phyloP scores from a whole-genome alignment of 257 asterid genomes.

The Fraxinus cuspidata region DNA sequence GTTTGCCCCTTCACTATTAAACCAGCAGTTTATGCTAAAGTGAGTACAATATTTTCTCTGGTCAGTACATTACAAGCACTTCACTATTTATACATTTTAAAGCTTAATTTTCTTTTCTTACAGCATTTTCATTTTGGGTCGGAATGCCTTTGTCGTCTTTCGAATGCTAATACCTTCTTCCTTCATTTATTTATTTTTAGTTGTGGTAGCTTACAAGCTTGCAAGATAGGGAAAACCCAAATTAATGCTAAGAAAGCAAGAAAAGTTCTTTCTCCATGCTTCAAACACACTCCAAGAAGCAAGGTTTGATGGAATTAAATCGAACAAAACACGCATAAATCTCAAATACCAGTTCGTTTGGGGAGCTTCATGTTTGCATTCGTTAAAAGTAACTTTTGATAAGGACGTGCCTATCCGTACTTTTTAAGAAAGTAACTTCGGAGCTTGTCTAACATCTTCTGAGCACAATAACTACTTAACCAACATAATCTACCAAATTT shows the following conservation, averaged over 20 bases:
- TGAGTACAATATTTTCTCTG: neutral
- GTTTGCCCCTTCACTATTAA: neutral
- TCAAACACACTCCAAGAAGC: neutral
- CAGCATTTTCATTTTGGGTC: neutral
- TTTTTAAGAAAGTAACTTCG: neutral
- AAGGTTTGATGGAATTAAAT: slow-evolving; percentile 1
- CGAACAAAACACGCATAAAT: neutral
- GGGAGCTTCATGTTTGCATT: neutral
- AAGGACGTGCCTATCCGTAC: neutral
- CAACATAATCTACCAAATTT: neutral
- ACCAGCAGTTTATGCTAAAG: neutral
- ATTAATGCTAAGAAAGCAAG: neutral
- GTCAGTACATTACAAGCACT: neutral
- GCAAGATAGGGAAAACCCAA: neutral
- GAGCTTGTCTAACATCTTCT: neutral
- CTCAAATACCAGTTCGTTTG: neutral
- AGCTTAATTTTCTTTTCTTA: neutral
- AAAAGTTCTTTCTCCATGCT: neutral
- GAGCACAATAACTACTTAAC: neutral
- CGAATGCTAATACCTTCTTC: neutral
- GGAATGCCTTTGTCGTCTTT: neutral
- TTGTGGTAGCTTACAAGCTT: neutral
- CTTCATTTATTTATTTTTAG: neutral
- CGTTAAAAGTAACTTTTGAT: neutral
- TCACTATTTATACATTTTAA: neutral